phyloP scores from a whole-genome alignment of 192 early-diverging fungal species.

The Mycoemilia scoparia region DNA sequence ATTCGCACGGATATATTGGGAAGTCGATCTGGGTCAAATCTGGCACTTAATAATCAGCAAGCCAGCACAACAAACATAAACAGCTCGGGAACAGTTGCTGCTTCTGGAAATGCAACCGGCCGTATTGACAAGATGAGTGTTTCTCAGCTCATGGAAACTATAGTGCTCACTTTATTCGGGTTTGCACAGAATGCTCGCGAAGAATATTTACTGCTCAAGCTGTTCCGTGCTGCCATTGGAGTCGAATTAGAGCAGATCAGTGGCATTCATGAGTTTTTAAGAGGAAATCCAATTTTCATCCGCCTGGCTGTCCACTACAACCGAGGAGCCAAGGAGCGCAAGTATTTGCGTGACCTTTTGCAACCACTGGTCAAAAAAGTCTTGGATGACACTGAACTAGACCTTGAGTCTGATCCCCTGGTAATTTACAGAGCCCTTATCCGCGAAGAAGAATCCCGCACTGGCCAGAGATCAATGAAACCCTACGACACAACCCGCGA shows the following conservation, averaged over 20 bases:
- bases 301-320: slow-evolving; percentile 91
- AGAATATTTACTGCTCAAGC: slow-evolving; percentile 85
- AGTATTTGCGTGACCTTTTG: slow-evolving; percentile 72
- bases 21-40: slow-evolving; percentile 4
- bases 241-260: slow-evolving; percentile 75
- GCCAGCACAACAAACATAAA: no score
- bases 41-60: slow-evolving; percentile 33
- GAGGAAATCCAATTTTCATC: slow-evolving; percentile 93
- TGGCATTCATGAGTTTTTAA: slow-evolving; percentile 75
- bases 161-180: slow-evolving; percentile 83
- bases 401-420: slow-evolving; percentile 82
- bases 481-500: slow-evolving; percentile 59
- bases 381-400: slow-evolving; percentile 54
- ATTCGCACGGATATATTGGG: slow-evolving; percentile 1
- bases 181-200: slow-evolving; percentile 94
- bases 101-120: not conserved
- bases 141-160: slow-evolving; percentile 67
- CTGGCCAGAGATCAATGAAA: slow-evolving; percentile 60
- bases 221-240: slow-evolving; percentile 79
- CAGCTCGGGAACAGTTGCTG: not conserved
- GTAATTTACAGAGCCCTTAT: slow-evolving; percentile 75
- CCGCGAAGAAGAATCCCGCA: slow-evolving; percentile 73
- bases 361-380: slow-evolving; percentile 66
- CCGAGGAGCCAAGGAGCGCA: slow-evolving; percentile 85
- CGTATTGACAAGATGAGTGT: slow-evolving; percentile 20